Evolutionary conservation across 2,329 filamentous ascomycete genomes (phyloP), one percentile per base, ranked within the genome.

Genomic region (Pseudogymnoascus destructans): DNA sequence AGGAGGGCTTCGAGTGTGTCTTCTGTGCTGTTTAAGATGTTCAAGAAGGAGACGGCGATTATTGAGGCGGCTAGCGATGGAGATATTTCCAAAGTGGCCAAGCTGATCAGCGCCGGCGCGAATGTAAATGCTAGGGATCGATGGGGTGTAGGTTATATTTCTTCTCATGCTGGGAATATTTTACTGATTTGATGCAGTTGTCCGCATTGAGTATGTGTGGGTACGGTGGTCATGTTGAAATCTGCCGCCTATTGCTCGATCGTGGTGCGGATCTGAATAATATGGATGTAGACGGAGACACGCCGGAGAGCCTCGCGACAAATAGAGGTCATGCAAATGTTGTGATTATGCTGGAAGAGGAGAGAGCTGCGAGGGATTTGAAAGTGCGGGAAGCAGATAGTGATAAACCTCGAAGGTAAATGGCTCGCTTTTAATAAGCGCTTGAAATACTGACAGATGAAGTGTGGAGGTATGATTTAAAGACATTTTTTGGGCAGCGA

Each of bases 61-160:
- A 64, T 68, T 40, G 60, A 68, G 56, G 66, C 67, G 5, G 64
- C 65, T 10, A 67, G 65, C 57, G 65, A 69, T 46, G 62, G 65
- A 3, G 62, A 67, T n/a, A 59, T 63, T 7, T 58, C 64, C 9
- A 64, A 61, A 54, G 61, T 68, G 7, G 63, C 63, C 2, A 63
- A 64, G 58, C 57, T 69, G 10, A 63, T 69, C 13, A 60, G 63
- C 32, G 57, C 66, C 9, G 65, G 64, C 5, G 64, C 65, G 17
- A 64, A 67, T n/a, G 63, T 67, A 7, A 69, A 69, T 59, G 67
- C 64, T 11, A 60, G 62, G 27, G 67, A 68, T 57, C 59, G 63
- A 52, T 67, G 64, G 66, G 63, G 66, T 17, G 63, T 66, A 57
- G 55, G 63, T 59, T 35, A 35, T 35, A 15, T 17, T n/a, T 38